phyloP scores from a whole-genome alignment of 768 basidiomycete genomes.

The Boletus reticulatus region DNA sequence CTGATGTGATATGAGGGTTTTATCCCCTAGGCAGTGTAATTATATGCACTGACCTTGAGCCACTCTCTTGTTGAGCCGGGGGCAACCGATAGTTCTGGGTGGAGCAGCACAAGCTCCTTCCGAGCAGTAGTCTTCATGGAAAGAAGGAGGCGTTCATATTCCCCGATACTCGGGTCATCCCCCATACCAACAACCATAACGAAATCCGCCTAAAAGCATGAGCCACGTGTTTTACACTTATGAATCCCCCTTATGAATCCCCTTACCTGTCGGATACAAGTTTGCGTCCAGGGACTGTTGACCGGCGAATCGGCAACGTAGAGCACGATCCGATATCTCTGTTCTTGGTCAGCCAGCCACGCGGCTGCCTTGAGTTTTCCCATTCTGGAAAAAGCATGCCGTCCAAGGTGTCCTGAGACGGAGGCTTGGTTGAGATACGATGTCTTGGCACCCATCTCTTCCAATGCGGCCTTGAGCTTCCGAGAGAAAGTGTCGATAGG shows the following conservation, averaged over 20 bases:
- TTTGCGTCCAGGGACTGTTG: constrained; percentile 96
- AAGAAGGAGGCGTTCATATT: constrained; percentile 89
- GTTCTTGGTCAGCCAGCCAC: constrained; percentile 96
- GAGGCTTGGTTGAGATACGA: constrained; percentile 93
- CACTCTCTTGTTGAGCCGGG: constrained; percentile 94
- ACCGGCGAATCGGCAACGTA: constrained; percentile 97
- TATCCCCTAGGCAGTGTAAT: neutral
- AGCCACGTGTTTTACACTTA: constrained; percentile 3
- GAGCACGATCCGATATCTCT: constrained; percentile 88
- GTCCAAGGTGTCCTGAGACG: constrained; percentile 86
- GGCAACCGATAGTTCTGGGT: constrained; percentile 84
- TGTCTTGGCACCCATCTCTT: constrained; percentile 91
- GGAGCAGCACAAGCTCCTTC: constrained; percentile 92
- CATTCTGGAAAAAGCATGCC: constrained; percentile 94
- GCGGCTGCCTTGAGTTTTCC: constrained; percentile 91
- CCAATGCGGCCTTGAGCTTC: constrained; percentile 83
- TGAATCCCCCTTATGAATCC: no score
- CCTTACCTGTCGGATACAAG: constrained; percentile 90
- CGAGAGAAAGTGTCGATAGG: constrained; percentile 89
- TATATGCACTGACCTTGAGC: constrained; percentile 66
- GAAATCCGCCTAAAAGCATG: constrained; percentile 69
- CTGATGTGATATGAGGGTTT: constrained; percentile 37
- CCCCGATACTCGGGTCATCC: constrained; percentile 86
- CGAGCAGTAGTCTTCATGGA: constrained; percentile 98
- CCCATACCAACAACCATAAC: constrained; percentile 94